These are phyloP conservation scores for Aspergillus coremiiformis DNA, from an alignment of 495 filamentous ascomycete genomes.

Conservation along the genomic window DNA sequence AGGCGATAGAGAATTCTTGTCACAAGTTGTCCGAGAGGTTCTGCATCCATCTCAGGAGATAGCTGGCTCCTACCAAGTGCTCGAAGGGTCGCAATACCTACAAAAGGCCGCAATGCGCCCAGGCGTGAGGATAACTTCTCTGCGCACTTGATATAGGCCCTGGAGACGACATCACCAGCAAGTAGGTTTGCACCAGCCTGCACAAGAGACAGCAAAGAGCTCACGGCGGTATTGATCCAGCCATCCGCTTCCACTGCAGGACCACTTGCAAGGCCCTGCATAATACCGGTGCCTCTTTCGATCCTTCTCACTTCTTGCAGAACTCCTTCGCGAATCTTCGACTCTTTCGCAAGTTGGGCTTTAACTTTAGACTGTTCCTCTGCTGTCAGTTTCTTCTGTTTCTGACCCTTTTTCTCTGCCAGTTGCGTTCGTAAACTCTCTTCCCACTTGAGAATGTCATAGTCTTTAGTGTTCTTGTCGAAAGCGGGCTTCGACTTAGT, in stretches of 20 bases:
- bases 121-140: conserved; percentile 69
- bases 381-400: conserved; percentile 79
- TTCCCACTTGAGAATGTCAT: conserved; percentile 95
- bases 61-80: conserved; percentile 65
- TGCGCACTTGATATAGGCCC: conserved; percentile 68
- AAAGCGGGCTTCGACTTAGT: conserved; percentile 62
- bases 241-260: conserved; percentile 75
- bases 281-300: conserved; percentile 73
- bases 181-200: conserved; percentile 73
- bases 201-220: conserved; percentile 60
- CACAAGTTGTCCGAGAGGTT: conserved; percentile 73
- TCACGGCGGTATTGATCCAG: conserved; percentile 78
- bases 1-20: conserved; percentile 87
- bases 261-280: conserved; percentile 70
- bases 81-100: conserved; percentile 80
- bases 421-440: conserved; percentile 82
- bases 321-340: conserved; percentile 64
- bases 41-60: conserved; percentile 60
- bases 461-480: conserved; percentile 82
- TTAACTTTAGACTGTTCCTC: conserved; percentile 89
- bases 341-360: conserved; percentile 81
- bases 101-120: conserved; percentile 66
- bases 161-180: conserved; percentile 68
- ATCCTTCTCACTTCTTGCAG: conserved; percentile 59
- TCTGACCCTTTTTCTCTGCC: conserved; percentile 82